Conservation (phyloP, 768 basidiomycete species). For the Collybiopsis luxurians region DNA sequence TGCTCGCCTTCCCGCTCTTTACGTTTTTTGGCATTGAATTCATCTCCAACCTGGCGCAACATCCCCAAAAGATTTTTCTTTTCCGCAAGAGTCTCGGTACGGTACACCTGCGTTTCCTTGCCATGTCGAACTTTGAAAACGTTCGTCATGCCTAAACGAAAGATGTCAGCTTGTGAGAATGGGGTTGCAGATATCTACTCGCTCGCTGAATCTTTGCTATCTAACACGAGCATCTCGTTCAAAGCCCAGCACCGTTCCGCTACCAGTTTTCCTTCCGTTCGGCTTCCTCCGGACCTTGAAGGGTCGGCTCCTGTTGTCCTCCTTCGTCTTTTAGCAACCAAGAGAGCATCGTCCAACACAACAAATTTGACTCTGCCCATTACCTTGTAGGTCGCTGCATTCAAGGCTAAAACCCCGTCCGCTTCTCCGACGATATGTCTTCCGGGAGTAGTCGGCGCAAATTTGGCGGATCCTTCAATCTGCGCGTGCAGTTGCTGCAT, state of each 20-base stretch:
- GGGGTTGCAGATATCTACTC: constrained; percentile 21
- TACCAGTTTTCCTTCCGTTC: constrained; percentile 74
- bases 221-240: constrained; percentile 91
- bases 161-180: neutral
- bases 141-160: constrained; percentile 71
- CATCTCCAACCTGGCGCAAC: constrained; percentile 92
- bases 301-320: constrained; percentile 49
- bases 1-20: constrained; percentile 95
- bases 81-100: constrained; percentile 76
- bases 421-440: constrained; percentile 89
- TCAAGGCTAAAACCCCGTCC: constrained; percentile 78
- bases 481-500: constrained; percentile 87
- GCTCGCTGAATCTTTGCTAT: constrained; percentile 95
- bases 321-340: constrained; percentile 79
- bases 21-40: constrained; percentile 80
- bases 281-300: constrained; percentile 35
- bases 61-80: constrained; percentile 84
- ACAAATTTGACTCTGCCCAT: constrained; percentile 87
- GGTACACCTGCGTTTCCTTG: constrained; percentile 93
- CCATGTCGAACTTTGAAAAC: constrained; percentile 94
- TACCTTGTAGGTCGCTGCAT: constrained; percentile 93
- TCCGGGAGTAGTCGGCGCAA: constrained; percentile 87
- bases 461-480: constrained; percentile 94
- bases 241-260: constrained; percentile 93
- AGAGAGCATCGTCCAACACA: constrained; percentile 85